Percentiles rank a stretch among this genome's conserved stretches.
phyloP scores from a whole-genome alignment of 805 yeast genomes.

The Candida oleophila region DNA sequence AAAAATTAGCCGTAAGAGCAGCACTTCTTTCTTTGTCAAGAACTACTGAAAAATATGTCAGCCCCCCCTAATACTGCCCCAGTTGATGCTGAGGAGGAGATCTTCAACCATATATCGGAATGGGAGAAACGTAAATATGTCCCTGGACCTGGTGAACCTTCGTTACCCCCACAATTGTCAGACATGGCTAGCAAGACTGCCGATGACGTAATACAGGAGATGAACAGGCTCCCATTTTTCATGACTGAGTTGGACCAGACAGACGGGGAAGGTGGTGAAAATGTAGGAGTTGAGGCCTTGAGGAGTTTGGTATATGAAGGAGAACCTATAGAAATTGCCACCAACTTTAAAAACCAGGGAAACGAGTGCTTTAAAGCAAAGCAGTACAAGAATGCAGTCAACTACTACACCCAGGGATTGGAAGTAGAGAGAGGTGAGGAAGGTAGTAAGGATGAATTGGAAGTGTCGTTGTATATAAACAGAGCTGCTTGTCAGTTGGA shows the following conservation, averaged over 20 bases:
- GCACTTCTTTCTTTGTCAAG: too few relatives aligned
- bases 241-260: conserved; percentile 84
- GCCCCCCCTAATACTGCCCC: too few relatives aligned
- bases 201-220: conserved; percentile 73
- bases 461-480: conserved; percentile 67
- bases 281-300: conserved; percentile 78
- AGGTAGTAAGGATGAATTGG: conserved; percentile 34
- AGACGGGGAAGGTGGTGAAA: conserved; percentile 76
- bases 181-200: conserved; percentile 60
- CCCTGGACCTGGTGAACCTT: conserved; percentile 62
- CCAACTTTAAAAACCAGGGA: conserved; percentile 89
- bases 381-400: conserved; percentile 73
- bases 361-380: conserved; percentile 78
- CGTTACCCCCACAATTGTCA: conserved; percentile 78
- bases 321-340: conserved; percentile 88
- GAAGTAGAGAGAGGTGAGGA: conserved; percentile 56
- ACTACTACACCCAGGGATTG: conserved; percentile 76
- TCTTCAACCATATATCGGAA: conserved; percentile 22
- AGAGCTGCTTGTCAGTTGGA: conserved; percentile 92
- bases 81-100: conserved; percentile 3
- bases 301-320: conserved; percentile 93
- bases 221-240: conserved; percentile 87
- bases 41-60: neutral
- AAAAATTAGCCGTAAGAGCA: neutral
- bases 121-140: conserved; percentile 42